Base-by-base conservation (phyloP, 2,329 filamentous ascomycete species). In the Clonostachys solani region DNA sequence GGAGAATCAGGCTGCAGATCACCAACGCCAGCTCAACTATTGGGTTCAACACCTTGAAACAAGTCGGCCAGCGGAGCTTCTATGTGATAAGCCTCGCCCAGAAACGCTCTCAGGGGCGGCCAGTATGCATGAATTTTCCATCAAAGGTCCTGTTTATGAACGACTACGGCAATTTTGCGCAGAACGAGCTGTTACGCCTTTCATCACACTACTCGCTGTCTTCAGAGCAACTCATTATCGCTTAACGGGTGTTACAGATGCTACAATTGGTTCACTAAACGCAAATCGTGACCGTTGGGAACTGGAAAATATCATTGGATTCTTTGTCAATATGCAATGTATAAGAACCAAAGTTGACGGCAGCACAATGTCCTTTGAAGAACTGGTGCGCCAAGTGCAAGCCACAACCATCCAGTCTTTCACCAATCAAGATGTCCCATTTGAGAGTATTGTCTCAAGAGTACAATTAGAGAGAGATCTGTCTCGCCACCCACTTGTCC, bases 31-130 rank as follows among this genome's bases (percentile, higher is more conserved):
- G 12, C 43, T 61, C 0, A 34, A 49, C 0, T 60, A 62, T 33
- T 61, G 58, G 59, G 43, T 50, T 23, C 44, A 44, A 40, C 13
- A 47, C 33, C 48, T 48, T 6, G 40, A 46, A n/a, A 42, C 34
- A 5, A 44, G 43, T 13, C 36, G 44, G n/a, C 34, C 45, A 15
- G 33, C 42, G 7, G 50, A 52, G 42, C 48, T 65, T 9, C 56
- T 72, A 9, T 67, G 68, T 6, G 70, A 74, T 48, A 61, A 10
- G 62, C 61, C 1, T 42, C 53, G 5, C 59, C 62, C 5, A 66
- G 64, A 13, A 43, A 54, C 16, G 49, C 55, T 12, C 5, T 47
- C 38, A 8, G 45, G 45, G 5, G n/a, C 29, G 12, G 45, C 45
- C 12, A 40, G 34, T 29, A 13, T 36, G 13, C 12, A 15, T 17